Base-by-base conservation (phyloP, 2,329 filamentous ascomycete genomes). In the Apiospora aurea region DNA sequence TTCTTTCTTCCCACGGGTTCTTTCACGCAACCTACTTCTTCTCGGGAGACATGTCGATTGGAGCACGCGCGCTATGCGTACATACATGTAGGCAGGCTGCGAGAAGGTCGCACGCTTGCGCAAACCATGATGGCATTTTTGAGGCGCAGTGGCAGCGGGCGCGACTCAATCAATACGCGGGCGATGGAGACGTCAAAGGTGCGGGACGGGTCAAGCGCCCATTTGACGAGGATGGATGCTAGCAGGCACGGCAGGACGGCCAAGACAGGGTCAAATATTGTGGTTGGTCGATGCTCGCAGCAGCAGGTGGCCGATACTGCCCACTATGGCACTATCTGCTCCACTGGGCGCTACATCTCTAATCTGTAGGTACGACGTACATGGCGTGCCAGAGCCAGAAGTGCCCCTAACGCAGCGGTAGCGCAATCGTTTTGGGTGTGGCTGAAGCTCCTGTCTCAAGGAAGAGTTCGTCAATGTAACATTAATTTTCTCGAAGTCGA, bases 391-490 rank as follows among this genome's bases (percentile, higher is more conserved):
- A 38, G 34, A 38, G 7, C 34, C 34, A 38, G 34, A 38, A 38
- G 2, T 38, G 34, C 7, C 34, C 29, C 53, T 64, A 41, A 64
- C 34, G 7, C 53, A 41, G 34, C 57, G 57, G 57, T 64, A 64
- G 57, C 34, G 57, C 57, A n/a, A 41, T 41, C 34, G 11, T 41
- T 64, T 64, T 64, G 34, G 57, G 57, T 64, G 57, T 64, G 57
- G 57, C 57, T 64, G n/a, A 41, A 41, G 21, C 57, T 64, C 34
- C 34, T 64, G 57, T 64, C 57, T 64, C 57, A 34, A 34, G 57
- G 57, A 64, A 64, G 57, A 41, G 57, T 64, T 64, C 57, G 57
- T 64, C 34, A 64, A 64, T 64, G 57, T 34, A n/a, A 64, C 57
- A n/a, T 29, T 64, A 64, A 64, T 64, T 64, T 64, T 64, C 34